Base-by-base conservation (phyloP, 768 basidiomycete genomes). In the Austroboletus festivus region DNA sequence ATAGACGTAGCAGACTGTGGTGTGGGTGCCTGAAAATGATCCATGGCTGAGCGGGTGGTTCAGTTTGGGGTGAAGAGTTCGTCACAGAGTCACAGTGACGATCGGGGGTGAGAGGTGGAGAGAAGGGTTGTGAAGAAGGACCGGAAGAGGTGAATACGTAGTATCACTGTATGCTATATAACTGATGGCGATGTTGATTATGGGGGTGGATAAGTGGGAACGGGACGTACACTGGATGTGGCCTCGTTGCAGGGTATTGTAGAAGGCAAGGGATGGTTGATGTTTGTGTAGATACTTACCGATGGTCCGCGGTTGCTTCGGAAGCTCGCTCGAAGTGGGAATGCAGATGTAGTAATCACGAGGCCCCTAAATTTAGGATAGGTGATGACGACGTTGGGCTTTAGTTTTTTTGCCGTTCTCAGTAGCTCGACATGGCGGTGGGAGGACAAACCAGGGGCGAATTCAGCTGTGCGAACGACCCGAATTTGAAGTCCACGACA, bases 21-120 rank as follows among this genome's bases (percentile, higher is more conserved):
- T 5, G 55, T 48, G 7, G 64, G 56, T 5, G 55, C 53, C 16
- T 57, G 51, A 44, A 57, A 54, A 43, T 55, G 50, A 21, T 68
- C 55, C 65, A 68, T 68, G 44, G 35, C 46, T 37, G 42, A 51
- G 47, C 41, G 46, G 13, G 30, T 3, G 16, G 38, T 50, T 37
- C 22, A 19, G 3, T 41, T 44, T 50, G 39, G 21, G 34, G 31
- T 48, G 44, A 26, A 38, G 28, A 30, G 33, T 26, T 16, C 15
- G 21, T n/a, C 26, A 40, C 26, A 41, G 38, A 5, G 38, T 19
- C 33, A 26, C 20, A 28, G 22, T 19, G 47, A 28, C n/a, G 38
- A 38, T 39, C 37, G 30, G 30, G 6, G 34, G 35, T 45, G 10
- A 6, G 40, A 16, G 48, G 42, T 9, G 20, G 5, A 37, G 49